phyloP scores from a whole-genome alignment of 1,139 yeast genomes.

The Meyerozyma elateridarum region DNA sequence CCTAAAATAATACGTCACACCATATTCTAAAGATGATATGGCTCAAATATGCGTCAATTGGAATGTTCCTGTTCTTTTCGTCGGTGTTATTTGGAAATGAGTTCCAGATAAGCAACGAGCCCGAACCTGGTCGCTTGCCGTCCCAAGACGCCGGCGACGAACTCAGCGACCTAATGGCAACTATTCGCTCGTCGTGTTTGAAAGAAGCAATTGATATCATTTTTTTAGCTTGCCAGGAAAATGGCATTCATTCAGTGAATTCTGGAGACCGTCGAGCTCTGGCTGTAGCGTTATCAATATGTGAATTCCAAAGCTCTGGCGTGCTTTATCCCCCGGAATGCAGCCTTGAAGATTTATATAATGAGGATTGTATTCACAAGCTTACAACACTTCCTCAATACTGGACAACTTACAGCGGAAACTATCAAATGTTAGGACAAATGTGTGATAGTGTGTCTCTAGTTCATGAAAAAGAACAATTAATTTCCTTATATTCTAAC shows the following conservation, averaged over 20 bases:
- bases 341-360: slow-evolving; percentile 10
- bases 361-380: slow-evolving; percentile 32
- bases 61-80: too few relatives aligned
- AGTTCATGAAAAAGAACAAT: slow-evolving; percentile 50
- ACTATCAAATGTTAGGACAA: slow-evolving; percentile 44
- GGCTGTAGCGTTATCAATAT: slow-evolving; percentile 47
- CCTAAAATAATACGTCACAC: too few relatives aligned
- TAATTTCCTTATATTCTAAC: slow-evolving; percentile 41
- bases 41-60: too few relatives aligned
- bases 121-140: too few relatives aligned
- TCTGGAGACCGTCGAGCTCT: slow-evolving; percentile 28
- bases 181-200: too few relatives aligned
- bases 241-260: slow-evolving; percentile 30
- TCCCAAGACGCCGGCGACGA: too few relatives aligned
- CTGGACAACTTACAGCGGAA: slow-evolving; percentile 62
- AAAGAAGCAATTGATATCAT: slow-evolving; percentile 23
- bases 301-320: slow-evolving; percentile 49
- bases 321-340: slow-evolving; percentile 34
- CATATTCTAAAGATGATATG: too few relatives aligned
- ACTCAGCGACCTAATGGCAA: too few relatives aligned
- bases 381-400: slow-evolving; percentile 45
- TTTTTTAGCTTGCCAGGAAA: slow-evolving; percentile 22
- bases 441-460: slow-evolving; percentile 48
- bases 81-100: too few relatives aligned
- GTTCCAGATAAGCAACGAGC: too few relatives aligned